Evolutionary conservation across 345 rosid species (phyloP), one percentile per base, ranked within the genome.

Genomic region (Gossypium thurberi): DNA sequence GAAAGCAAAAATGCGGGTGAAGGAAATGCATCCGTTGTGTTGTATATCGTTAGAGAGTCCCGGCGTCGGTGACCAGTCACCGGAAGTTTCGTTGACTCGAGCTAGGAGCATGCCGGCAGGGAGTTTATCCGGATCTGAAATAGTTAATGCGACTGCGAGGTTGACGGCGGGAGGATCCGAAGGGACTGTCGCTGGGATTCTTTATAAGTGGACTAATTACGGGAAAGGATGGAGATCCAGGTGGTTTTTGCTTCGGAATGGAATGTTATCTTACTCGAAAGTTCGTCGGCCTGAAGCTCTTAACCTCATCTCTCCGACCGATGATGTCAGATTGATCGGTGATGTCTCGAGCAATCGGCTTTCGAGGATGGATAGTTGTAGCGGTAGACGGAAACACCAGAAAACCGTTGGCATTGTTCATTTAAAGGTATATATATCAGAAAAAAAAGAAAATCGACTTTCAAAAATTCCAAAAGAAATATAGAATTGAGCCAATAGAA

Each of bases 211-310:
- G 99, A 95, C 99, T 0, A 95, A 95, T 84, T 95, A 87, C 81
- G 92, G 99, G 10, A 95, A 90, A 73, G 98, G 99, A 42, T 95
- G 99, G 23, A 92, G 98, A 87, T 92, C 96, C 78, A 84, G 99
- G 72, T 95, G 96, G 96, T 92, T 95, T 82, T 77, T 85, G 50
- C 88, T 95, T 70, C 87, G 87, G 53, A 87, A 91, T 63, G 98
- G 97, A 26, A 84, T 86, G 65, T 85, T 95, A 1, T 92, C 94
- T 47, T 95, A 95, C 78, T 92, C 92, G 26, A 92, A 90, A 88
- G 84, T 86, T 82, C 90, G 88, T 37, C 81, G 91, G 51, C 80
- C 89, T 71, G 97, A 88, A 79, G 81, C 84, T 80, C 82, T 90
- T 44, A 80, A 82, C 70, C 78, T 86, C 2, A 78, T 84, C 0